These are phyloP conservation scores for Capronia americana DNA, from an alignment of 2,329 filamentous ascomycete species.

Conservation along the genomic window DNA sequence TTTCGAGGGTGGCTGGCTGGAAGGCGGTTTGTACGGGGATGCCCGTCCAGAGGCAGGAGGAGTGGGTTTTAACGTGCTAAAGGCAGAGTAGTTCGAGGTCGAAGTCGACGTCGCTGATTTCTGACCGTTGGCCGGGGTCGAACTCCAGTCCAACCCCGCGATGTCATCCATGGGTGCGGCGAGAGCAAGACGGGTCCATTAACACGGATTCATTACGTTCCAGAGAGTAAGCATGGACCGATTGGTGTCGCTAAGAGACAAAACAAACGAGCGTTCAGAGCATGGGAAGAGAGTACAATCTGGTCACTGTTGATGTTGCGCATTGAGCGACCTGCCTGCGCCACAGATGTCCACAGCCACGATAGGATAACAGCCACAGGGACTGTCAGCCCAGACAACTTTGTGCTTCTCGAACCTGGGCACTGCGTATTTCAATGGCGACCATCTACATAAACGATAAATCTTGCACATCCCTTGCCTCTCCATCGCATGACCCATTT, in stretches of 20 bases:
- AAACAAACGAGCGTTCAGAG: neutral
- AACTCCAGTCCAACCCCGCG: slow-evolving; percentile 54
- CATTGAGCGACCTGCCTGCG: slow-evolving; percentile 8
- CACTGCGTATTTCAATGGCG: too few relatives aligned
- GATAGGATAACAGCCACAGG: slow-evolving; percentile 16
- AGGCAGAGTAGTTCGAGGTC: slow-evolving; percentile 45
- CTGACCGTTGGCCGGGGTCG: slow-evolving; percentile 45
- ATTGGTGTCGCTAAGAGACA: neutral
- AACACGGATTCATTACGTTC: neutral
- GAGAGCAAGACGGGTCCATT: slow-evolving; percentile 11
- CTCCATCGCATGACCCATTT: too few relatives aligned
- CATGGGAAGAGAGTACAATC: neutral
- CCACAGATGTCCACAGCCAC: slow-evolving; percentile 11
- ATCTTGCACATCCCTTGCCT: too few relatives aligned
- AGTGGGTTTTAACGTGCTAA: slow-evolving; percentile 47
- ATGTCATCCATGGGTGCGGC: slow-evolving; percentile 53
- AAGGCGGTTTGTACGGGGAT: slow-evolving; percentile 49
- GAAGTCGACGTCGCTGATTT: slow-evolving; percentile 50
- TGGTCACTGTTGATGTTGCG: slow-evolving; percentile 8
- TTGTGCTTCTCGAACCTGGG: neutral
- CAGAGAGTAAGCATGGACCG: neutral
- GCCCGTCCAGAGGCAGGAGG: slow-evolving; percentile 51
- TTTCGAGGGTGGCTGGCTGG: slow-evolving; percentile 47
- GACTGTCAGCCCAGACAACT: neutral
- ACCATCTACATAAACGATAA: too few relatives aligned